Conservation (phyloP, 202 grass and related monocot species). For the Carex arenaria region DNA sequence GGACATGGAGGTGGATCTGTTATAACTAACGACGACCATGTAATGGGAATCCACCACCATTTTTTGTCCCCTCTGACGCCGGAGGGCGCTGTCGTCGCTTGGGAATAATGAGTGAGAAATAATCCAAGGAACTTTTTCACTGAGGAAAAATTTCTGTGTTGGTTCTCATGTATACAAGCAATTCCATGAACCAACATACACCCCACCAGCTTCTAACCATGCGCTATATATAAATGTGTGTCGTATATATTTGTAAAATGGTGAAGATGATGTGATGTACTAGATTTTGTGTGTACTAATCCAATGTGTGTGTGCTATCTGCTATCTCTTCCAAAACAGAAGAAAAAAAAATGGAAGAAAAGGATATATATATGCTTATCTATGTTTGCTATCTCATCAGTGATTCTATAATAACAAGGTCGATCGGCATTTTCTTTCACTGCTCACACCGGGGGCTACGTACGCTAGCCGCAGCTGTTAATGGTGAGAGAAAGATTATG, state of each 20-base stretch:
- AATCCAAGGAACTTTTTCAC: neutral
- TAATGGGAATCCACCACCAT: conserved; percentile 9
- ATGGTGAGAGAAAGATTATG: conserved; percentile 7
- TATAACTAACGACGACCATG: conserved; percentile 9
- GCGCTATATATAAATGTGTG: conserved; percentile 15
- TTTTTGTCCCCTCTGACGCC: conserved; percentile 4
- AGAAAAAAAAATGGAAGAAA: neutral
- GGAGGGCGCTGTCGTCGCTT: neutral
- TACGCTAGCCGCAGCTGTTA: neutral
- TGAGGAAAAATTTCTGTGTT: neutral
- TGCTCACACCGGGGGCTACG: neutral
- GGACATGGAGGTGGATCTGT: conserved; percentile 12
- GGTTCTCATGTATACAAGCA: neutral
- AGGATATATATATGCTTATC: conserved; percentile 10
- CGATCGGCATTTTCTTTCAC: neutral
- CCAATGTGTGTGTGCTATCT: conserved; percentile 1
- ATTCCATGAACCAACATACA: neutral
- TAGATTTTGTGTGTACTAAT: conserved; percentile 11
- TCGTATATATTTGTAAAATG: conserved; percentile 20
- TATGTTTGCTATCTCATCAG: neutral
- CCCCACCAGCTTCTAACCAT: conserved; percentile 9
- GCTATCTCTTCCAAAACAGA: neutral
- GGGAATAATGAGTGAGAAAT: neutral
- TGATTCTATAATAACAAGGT: conserved; percentile 1
- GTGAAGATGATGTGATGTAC: conserved; percentile 9